Evolutionary conservation across 257 asterid species (phyloP), one percentile per base, ranked within the genome.

Genomic region (Solanum virginianum): DNA sequence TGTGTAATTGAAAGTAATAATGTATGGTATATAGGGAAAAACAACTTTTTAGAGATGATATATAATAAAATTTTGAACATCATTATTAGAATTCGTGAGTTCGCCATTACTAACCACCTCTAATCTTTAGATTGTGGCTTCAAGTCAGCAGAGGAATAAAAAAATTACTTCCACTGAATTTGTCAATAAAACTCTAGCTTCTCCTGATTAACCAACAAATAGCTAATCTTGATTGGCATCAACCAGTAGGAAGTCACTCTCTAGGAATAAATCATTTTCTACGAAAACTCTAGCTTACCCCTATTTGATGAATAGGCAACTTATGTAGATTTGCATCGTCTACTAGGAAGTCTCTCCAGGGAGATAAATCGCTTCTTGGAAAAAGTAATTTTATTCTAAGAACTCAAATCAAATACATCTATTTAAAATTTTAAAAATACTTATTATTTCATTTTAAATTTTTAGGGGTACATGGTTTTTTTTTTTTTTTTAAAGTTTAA

Each of bases 361-460:
- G 20, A 0, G 10, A 7, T 26, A 65, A 14, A 13, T 5, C 1
- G 20, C 43, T 26, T 26, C 20, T 5, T 13, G 13, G 2, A 13
- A 26, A 65, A 65, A 8, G 4, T 26, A 1, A 65, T 12, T 16
- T 65, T 26, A 65, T 16, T 26, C 29, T 65, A 24, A 24, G 2
- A 26, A 7, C 7, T 29, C 0, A 0, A 14, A 15, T 3, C 0
- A 10, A 1, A 65, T 6, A 65, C 1, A 12, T 63, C 8, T 65
- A 29, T 14, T 29, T 13, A 29, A 26, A 7, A 65, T 0, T 57
- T 0, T 3, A 13, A 17, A 26, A 13, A 26, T 65, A 65, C 0
- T 65, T 65, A 65, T 6, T 14, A 26, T 10, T 13, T 15, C 0
- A 2, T 2, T 63, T 24, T 65, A 26, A 65, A 65, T 26, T 26